A percentile compares a stretch with the other conserved stretches of the same genome.
Evolutionary conservation across 2,329 filamentous ascomycete species (phyloP).

Genomic region (Nemania sp.): DNA sequence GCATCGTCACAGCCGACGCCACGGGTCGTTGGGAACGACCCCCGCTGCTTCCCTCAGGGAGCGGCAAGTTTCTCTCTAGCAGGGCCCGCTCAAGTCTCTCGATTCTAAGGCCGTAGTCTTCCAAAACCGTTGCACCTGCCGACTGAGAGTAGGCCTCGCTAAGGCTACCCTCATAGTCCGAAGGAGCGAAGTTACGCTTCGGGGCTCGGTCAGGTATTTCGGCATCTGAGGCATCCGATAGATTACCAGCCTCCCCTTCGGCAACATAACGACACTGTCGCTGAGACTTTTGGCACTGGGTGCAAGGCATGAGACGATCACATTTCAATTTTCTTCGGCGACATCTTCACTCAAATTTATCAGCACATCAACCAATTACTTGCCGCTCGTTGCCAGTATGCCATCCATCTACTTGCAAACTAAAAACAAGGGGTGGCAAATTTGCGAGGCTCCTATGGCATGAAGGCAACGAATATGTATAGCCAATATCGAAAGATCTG

Average conservation of each 20-base stretch:
- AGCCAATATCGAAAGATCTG: background rate
- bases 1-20: conserved; percentile 51
- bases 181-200: conserved; percentile 31
- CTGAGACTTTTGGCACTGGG: conserved; percentile 62
- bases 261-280: conserved; percentile 58
- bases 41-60: conserved; percentile 31
- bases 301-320: conserved; percentile 60
- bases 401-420: background rate
- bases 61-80: conserved; percentile 46
- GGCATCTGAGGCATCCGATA: conserved; percentile 55
- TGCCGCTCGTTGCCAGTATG: background rate
- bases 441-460: background rate
- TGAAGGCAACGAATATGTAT: background rate
- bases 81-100: conserved; percentile 59
- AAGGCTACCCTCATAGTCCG: conserved; percentile 5
- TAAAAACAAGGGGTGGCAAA: background rate
- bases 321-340: conserved; percentile 61
- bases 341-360: conserved; percentile 38
- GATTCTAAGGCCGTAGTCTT: conserved; percentile 55
- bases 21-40: conserved; percentile 35
- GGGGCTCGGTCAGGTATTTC: conserved; percentile 34
- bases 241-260: conserved; percentile 51
- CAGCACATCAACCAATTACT: background rate
- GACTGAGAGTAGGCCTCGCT: conserved; percentile 31
- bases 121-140: conserved; percentile 42